Evolutionary conservation across 345 rosid species (phyloP).

Genomic region (Anacardium occidentale): DNA sequence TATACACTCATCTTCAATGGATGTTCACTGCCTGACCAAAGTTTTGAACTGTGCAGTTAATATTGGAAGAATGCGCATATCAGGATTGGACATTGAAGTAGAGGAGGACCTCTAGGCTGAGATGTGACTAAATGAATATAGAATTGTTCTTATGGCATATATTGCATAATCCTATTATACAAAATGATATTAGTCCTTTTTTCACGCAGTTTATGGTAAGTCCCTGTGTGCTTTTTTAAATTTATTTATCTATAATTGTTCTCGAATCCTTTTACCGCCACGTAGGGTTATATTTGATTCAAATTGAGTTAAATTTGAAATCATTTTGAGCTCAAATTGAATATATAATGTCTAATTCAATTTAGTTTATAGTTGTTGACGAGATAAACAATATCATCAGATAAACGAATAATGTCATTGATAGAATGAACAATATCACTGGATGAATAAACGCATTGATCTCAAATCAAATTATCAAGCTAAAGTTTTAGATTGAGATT

Average conservation of each 20-base stretch:
- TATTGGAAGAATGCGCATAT: constrained; percentile 72
- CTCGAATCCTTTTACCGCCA: neutral
- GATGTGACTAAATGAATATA: constrained; percentile 15
- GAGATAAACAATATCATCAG: too few species aligned
- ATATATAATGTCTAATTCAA: too few species aligned
- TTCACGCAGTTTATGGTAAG: too few species aligned
- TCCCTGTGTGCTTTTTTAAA: neutral
- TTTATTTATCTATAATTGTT: neutral
- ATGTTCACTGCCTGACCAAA: constrained; percentile 1
- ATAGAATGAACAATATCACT: too few species aligned
- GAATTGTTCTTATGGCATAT: neutral
- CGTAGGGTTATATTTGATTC: too few species aligned
- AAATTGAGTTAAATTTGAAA: too few species aligned
- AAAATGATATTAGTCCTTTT: neutral
- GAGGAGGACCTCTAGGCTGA: constrained; percentile 28
- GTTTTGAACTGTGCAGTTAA: constrained; percentile 53
- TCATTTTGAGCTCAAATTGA: too few species aligned
- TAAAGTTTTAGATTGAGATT: neutral
- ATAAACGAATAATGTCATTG: too few species aligned
- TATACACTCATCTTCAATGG: constrained; percentile 3
- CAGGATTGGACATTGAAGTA: constrained; percentile 58
- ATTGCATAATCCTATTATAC: neutral
- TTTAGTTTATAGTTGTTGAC: too few species aligned
- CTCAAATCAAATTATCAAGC: too few species aligned
- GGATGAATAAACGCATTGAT: too few species aligned